phyloP scores from a whole-genome alignment of 371 early-diverging fungal genomes.

The Dichotomocladium elegans region DNA sequence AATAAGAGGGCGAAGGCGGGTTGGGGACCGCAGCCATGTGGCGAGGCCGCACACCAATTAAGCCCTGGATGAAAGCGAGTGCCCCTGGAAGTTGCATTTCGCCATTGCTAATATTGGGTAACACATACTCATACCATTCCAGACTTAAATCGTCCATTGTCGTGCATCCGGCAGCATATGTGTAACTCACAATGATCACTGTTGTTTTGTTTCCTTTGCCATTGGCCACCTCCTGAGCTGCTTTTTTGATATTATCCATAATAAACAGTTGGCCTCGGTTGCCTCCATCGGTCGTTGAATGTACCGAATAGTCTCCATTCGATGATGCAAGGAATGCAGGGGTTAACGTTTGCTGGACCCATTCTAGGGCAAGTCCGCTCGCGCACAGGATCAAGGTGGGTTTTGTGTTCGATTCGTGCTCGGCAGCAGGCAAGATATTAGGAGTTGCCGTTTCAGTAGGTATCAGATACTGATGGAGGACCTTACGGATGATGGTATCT shows the following conservation, averaged over 20 bases:
- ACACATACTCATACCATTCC: conserved; percentile 6
- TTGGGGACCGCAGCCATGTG: neutral
- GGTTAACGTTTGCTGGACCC: neutral
- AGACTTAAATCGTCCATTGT: neutral
- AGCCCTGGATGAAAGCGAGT: neutral
- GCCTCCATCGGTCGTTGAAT: neutral
- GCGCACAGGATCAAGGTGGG: neutral
- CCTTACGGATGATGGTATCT: neutral
- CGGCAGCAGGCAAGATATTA: neutral
- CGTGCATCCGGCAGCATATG: neutral
- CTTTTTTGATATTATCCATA: neutral
- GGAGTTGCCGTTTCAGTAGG: neutral
- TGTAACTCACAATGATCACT: neutral
- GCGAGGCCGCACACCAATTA: neutral
- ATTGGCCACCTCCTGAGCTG: no score
- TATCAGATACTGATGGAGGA: neutral
- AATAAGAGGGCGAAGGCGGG: conserved; percentile 24
- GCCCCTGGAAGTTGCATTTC: neutral
- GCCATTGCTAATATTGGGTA: neutral
- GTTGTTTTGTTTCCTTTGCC: neutral
- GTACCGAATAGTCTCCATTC: neutral
- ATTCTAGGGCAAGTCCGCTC: neutral
- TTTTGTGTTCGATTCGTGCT: neutral
- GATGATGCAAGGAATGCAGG: neutral
- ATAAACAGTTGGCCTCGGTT: neutral